Evolutionary conservation across 1,139 yeast species (phyloP).

Genomic region (Sporopachydermia cereana): DNA sequence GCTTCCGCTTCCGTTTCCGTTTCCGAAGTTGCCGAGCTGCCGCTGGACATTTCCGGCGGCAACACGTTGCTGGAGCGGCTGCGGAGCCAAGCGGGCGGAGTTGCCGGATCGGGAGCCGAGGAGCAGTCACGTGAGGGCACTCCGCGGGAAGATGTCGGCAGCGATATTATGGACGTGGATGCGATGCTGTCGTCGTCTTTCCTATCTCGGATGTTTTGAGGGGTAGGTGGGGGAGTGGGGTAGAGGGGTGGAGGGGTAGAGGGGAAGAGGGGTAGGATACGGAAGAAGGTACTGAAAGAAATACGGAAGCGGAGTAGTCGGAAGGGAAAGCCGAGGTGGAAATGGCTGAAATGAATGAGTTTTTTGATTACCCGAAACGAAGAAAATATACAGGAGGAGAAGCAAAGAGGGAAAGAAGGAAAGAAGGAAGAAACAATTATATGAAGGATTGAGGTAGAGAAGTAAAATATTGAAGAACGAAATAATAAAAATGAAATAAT

Average conservation of each 20-base stretch:
- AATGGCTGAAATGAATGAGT: neutral
- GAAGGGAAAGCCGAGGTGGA: no score
- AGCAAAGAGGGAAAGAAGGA: no score
- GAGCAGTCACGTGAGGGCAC: no score
- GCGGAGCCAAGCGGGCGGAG: neutral
- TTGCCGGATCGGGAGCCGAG: neutral
- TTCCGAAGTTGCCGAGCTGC: neutral
- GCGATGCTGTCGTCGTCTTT: neutral
- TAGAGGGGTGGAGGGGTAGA: conserved; percentile 5
- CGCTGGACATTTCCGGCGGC: neutral
- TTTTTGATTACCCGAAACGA: no score
- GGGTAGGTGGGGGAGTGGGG: neutral
- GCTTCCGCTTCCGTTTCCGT: neutral
- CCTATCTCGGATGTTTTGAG: neutral
- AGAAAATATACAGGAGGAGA: no score
- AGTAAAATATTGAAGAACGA: no score
- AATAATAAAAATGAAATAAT: no score
- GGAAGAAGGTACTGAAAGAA: no score
- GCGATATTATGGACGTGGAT: neutral
- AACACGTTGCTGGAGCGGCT: neutral
- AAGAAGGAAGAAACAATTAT: no score
- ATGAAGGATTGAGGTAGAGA: no score
- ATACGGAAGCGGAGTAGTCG: no score
- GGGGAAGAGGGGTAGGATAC: no score
- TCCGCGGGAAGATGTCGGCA: neutral